These are phyloP conservation scores for Microdochium bolleyi DNA, from an alignment of 2,329 filamentous ascomycete genomes.

Conservation along the genomic window DNA sequence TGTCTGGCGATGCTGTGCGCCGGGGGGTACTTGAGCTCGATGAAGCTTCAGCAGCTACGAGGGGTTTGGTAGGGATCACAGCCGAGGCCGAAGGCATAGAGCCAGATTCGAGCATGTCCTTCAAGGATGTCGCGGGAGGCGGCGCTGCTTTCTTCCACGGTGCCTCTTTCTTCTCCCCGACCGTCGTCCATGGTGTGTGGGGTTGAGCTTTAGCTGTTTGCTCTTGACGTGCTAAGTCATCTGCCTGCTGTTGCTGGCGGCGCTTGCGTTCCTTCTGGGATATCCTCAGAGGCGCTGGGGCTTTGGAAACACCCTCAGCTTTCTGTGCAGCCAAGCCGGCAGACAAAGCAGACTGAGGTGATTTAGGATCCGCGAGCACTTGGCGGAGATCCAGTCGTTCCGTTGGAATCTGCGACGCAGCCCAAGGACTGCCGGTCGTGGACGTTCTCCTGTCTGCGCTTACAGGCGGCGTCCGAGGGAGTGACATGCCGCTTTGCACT, in stretches of 20 bases:
- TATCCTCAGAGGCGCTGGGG: constrained; percentile 47
- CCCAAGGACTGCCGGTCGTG: constrained; percentile 37
- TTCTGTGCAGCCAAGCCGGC: constrained; percentile 45
- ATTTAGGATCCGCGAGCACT: constrained; percentile 59
- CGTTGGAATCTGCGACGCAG: constrained; percentile 39
- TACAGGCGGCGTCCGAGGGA: background rate
- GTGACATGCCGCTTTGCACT: background rate
- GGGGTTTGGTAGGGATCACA: constrained; percentile 24
- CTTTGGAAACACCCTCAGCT: constrained; percentile 26
- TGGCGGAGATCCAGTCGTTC: constrained; percentile 66
- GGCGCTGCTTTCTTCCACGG: constrained; percentile 60
- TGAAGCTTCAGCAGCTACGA: constrained; percentile 32
- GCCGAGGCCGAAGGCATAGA: constrained; percentile 18
- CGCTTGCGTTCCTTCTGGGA: constrained; percentile 92
- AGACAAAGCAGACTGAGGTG: constrained; percentile 42
- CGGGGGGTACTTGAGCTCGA: constrained; percentile 28
- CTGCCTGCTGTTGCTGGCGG: constrained; percentile 60
- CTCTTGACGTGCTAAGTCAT: constrained; percentile 30
- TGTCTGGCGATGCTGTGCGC: constrained; percentile 53
- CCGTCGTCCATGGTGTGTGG: constrained; percentile 37
- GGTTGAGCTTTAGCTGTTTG: constrained; percentile 18
- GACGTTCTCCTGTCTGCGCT: constrained; percentile 7
- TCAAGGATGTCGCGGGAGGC: constrained; percentile 38
- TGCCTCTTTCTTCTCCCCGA: constrained; percentile 30
- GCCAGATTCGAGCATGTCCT: constrained; percentile 34